Base-by-base conservation (phyloP, 192 early-diverging fungal species). In the Lobosporangium transversale region DNA sequence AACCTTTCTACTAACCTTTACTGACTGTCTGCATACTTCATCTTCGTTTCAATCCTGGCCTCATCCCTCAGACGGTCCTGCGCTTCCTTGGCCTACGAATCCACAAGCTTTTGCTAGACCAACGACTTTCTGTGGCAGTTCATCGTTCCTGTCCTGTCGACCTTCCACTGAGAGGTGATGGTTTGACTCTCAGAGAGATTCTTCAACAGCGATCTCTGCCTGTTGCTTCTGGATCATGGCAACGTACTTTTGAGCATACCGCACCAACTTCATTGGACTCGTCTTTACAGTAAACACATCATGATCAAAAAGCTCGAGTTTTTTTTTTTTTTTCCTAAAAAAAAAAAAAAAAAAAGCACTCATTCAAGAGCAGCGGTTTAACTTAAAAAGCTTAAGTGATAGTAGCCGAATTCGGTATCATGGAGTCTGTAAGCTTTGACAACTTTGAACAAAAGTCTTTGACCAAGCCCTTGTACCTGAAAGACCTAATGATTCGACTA, bases 301-400 rank as follows among this genome's bases (percentile, higher is more conserved):
- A 21, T 80, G 58, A 23, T 98, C 91, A 66, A 99, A 87, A 54
- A 84, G 76, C 56, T 84, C 83, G 1, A 92, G 83, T 52, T 95
- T 83, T 40, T 91, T 85, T 76, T 88, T 74, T 18, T 31, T 3
- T 2, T 14, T 2, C 14, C 33, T 24, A 50, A 2, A 24, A n/a
- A n/a, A n/a, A n/a, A n/a, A n/a, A n/a, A n/a, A n/a, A n/a, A n/a
- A n/a, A n/a, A n/a, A n/a, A n/a, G 4, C 83, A 79, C 87, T 93
- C 94, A 78, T 97, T 94, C 44, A 97, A 70, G 37, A 99, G 83
- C 62, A 99, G 61, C 18, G 95, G 92, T 1, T 93, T 96, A 20
- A 94, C 94, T 24, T 98, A 85, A 82, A 97, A 98, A 18, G 93
- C 86, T 32, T 98, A 84, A n/a, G 96, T 98, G 98, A 79, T 95